Base-by-base conservation (phyloP, 2,329 filamentous ascomycete genomes). In the Lasiodiplodia sp. region DNA sequence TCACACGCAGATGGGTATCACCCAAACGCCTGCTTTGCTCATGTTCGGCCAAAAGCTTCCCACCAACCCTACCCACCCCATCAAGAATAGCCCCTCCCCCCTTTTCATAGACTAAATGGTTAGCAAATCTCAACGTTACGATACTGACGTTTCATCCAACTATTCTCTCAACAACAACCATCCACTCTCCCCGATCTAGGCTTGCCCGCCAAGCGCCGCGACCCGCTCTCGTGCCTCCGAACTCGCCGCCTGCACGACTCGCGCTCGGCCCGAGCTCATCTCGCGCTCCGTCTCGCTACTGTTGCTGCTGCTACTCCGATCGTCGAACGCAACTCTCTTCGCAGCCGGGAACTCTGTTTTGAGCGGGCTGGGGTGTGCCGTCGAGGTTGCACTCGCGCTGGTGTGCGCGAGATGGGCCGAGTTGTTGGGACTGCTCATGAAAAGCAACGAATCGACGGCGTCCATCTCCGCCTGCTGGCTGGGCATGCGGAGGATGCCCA, bases 391-490 rank as follows among this genome's bases (percentile, higher is more conserved):
- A 18, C 56, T 64, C 56, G 44, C 37, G 25, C 34, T 55, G 23
- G 28, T 51, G 31, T 69, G 51, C 28, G 52, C 55, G 7, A 58
- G 40, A 79, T 76, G 69, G 87, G 86, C 71, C 87, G 87, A 73
- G 77, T 92, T 92, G 18, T 90, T 90, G 0, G 91, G 91, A 71
- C 90, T 92, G 74, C 92, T 93, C 88, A 96, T 91, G 75, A 94
- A 94, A 31, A 95, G 83, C 28, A 96, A 80, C 0, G 91, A 91
- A 75, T 94, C 92, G 57, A 95, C 89, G 6, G 92, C 92, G 74
- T 95, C 92, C 75, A 94, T 91, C 75, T 96, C 92, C 64, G 83
- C 84, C 70, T 91, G 87, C 71, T 92, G 90, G 68, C 89, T 90
- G 0, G 90, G 89, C 37, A 91, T 92, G 70, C 89, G 89, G 4